Evolutionary conservation across 495 filamentous ascomycete species (phyloP).

Genomic region (Tuber calosporum): DNA sequence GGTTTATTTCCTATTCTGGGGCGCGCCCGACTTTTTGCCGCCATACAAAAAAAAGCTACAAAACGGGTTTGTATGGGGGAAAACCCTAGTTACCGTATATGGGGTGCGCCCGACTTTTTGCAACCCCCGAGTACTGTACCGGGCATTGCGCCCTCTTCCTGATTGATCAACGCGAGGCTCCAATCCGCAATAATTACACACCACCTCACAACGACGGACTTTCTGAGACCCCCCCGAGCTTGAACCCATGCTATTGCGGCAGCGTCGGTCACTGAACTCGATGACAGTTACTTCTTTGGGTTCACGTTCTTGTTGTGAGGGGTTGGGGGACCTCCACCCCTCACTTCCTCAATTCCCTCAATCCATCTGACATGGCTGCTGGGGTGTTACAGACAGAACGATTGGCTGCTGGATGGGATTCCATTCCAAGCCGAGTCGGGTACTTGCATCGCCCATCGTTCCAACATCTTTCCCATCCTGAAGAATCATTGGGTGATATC

Average conservation of each 20-base stretch:
- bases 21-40: no score
- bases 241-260: background rate
- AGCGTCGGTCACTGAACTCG: background rate
- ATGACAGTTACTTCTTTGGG: background rate
- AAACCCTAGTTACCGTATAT: no score
- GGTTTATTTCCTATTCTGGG: no score
- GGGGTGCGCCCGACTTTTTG: no score
- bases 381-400: no score
- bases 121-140: no score
- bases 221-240: no score
- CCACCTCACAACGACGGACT: no score
- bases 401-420: background rate
- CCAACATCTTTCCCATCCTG: background rate
- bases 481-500: background rate
- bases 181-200: no score
- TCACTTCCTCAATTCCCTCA: background rate
- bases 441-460: background rate
- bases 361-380: background rate
- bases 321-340: background rate
- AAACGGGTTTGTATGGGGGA: no score
- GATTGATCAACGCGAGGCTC: background rate
- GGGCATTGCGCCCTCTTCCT: background rate
- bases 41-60: no score
- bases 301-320: background rate
- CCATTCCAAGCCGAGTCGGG: background rate